Percentiles rank a stretch among this genome's conserved stretches.
Evolutionary conservation across 2,329 filamentous ascomycete species (phyloP).

Genomic region (Xylaria sp.): DNA sequence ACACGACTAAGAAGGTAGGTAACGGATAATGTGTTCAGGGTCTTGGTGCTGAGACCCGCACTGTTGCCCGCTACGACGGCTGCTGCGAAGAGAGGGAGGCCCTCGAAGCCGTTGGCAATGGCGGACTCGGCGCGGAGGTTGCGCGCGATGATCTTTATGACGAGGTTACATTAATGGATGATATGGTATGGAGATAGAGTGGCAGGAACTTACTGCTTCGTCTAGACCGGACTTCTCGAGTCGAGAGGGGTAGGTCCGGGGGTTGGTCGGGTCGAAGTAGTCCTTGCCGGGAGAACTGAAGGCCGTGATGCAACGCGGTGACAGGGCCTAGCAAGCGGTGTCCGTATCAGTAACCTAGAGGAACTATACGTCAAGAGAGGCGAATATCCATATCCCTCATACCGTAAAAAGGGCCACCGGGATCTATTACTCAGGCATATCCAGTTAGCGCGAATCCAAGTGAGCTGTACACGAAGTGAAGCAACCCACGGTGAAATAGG

Average conservation of each 20-base stretch:
- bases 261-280: conserved; percentile 28
- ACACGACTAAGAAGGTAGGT: conserved; percentile 26
- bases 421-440: conserved; percentile 19
- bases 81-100: conserved; percentile 29
- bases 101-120: conserved; percentile 29
- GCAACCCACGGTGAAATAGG: conserved; percentile 30
- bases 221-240: conserved; percentile 27
- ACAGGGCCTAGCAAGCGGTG: conserved; percentile 18
- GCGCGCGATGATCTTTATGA: conserved; percentile 2
- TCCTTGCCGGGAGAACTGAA: conserved; percentile 28
- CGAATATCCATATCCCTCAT: conserved; percentile 8
- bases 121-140: conserved; percentile 28
- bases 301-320: conserved; percentile 28
- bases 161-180: too few relatives aligned
- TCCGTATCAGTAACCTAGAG: conserved; percentile 4
- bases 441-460: background rate
- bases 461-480: background rate
- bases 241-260: conserved; percentile 22
- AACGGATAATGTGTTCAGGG: conserved; percentile 24
- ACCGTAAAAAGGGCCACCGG: conserved; percentile 27
- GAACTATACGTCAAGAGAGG: background rate
- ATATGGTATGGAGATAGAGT: too few relatives aligned
- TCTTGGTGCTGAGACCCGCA: conserved; percentile 18
- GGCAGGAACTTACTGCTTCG: conserved; percentile 23
- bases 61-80: conserved; percentile 29